phyloP scores from a whole-genome alignment of 176 grass and related monocot species.

The Triticum aestivum region DNA sequence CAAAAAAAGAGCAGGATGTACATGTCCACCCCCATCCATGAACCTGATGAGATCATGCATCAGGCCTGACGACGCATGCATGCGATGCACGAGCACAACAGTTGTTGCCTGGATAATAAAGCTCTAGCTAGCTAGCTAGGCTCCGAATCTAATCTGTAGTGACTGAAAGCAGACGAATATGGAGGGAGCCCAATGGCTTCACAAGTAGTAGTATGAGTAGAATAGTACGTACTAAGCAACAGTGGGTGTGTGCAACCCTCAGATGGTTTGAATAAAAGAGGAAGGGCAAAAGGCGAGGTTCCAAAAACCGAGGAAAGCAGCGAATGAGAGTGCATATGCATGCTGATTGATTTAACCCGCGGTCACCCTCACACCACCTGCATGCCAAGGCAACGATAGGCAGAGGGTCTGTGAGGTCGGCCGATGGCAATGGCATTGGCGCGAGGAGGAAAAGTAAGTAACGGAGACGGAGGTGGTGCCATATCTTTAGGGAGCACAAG shows the following conservation, averaged over 20 bases:
- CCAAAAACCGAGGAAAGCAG: slow-evolving; percentile 25
- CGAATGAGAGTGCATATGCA: slow-evolving; percentile 23
- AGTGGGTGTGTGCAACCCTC: no score
- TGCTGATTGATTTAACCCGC: slow-evolving; percentile 10
- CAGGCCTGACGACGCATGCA: background rate
- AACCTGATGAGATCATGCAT: background rate
- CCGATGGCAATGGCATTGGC: background rate
- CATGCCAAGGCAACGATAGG: background rate
- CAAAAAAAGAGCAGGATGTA: background rate
- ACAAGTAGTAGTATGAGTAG: no score
- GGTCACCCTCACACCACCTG: background rate
- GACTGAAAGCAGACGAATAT: background rate
- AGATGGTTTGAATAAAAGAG: background rate
- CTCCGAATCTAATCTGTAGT: background rate
- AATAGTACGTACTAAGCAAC: no score
- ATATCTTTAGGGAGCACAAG: slow-evolving; percentile 37
- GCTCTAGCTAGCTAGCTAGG: background rate
- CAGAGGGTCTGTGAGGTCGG: background rate
- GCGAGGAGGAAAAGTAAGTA: background rate
- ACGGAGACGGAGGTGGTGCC: background rate
- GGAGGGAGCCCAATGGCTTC: slow-evolving; percentile 8
- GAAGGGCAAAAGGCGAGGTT: slow-evolving; percentile 7
- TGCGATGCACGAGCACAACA: slow-evolving; percentile 26
- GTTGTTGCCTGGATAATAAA: background rate
- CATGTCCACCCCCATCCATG: background rate